Evolutionary conservation across 305 asterid genomes (phyloP).

Genomic region (Solanum aculeatissimum): DNA sequence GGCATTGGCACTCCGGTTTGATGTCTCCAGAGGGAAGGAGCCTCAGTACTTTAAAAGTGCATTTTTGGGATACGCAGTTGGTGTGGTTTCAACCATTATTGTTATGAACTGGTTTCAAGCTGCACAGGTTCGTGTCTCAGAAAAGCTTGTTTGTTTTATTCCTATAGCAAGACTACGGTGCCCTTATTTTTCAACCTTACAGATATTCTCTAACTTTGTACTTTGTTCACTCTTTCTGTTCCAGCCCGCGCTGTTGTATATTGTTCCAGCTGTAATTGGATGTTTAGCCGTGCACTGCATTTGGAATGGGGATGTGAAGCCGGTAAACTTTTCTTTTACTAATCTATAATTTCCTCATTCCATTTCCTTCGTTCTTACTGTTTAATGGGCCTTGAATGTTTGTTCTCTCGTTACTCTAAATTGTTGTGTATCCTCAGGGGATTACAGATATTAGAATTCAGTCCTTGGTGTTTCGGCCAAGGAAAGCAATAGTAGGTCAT

Average conservation of each 20-base stretch:
- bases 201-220: not conserved
- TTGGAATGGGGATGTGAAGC: slow-evolving; percentile 85
- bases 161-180: not conserved
- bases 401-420: not conserved
- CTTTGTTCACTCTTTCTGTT: not conserved
- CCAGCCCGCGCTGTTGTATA: slow-evolving; percentile 91
- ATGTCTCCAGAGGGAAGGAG: slow-evolving; percentile 79
- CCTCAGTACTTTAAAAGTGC: slow-evolving; percentile 83
- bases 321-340: slow-evolving; percentile 26
- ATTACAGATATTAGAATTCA: not conserved
- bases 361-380: not conserved
- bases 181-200: not conserved
- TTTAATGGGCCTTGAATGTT: not conserved
- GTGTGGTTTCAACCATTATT: slow-evolving; percentile 62
- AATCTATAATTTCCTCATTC: not conserved
- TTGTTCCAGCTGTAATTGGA: slow-evolving; percentile 87
- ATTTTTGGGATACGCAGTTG: slow-evolving; percentile 68
- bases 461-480: not conserved
- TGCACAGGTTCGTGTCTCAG: slow-evolving; percentile 52
- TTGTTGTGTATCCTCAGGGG: not conserved
- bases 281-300: slow-evolving; percentile 74
- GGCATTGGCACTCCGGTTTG: slow-evolving; percentile 88
- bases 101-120: slow-evolving; percentile 99
- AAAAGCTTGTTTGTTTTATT: not conserved
- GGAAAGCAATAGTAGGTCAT: not conserved